A percentile compares a stretch with the other conserved stretches of the same genome.
phyloP scores from a whole-genome alignment of 371 early-diverging fungal genomes.

The Spraguea lophii region DNA sequence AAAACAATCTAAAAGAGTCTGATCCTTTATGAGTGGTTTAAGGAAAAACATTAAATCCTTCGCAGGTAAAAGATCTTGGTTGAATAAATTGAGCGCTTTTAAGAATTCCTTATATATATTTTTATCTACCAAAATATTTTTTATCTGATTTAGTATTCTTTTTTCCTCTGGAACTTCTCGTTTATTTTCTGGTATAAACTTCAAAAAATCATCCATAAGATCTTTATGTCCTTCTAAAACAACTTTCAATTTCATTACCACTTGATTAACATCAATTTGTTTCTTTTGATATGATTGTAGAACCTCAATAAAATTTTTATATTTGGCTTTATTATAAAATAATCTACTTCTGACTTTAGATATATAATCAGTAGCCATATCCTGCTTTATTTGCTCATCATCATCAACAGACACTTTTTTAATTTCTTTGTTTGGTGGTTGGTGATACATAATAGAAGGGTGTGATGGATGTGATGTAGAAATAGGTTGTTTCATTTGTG shows the following conservation, averaged over 20 bases:
- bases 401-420: background rate
- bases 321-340: conserved; percentile 26
- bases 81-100: conserved; percentile 75
- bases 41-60: conserved; percentile 59
- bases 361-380: conserved; percentile 36
- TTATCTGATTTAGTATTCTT: background rate
- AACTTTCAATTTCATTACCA: conserved; percentile 22
- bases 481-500: conserved; percentile 46
- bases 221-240: conserved; percentile 37
- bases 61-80: conserved; percentile 67
- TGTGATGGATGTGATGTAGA: background rate
- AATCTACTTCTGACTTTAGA: conserved; percentile 41
- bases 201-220: conserved; percentile 41
- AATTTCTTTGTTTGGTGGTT: no score
- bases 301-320: conserved; percentile 37
- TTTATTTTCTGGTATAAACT: conserved; percentile 11
- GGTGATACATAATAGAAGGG: background rate
- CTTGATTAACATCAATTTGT: conserved; percentile 16
- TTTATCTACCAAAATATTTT: background rate
- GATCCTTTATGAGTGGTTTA: conserved; percentile 55
- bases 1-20: conserved; percentile 68
- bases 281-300: conserved; percentile 28
- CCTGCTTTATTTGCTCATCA: conserved; percentile 15
- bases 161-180: background rate
- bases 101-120: conserved; percentile 68